Percentiles rank a stretch among this genome's conserved stretches.
These are phyloP conservation scores for Moringa oleifera DNA, from an alignment of 345 rosid species.

Conservation along the genomic window DNA sequence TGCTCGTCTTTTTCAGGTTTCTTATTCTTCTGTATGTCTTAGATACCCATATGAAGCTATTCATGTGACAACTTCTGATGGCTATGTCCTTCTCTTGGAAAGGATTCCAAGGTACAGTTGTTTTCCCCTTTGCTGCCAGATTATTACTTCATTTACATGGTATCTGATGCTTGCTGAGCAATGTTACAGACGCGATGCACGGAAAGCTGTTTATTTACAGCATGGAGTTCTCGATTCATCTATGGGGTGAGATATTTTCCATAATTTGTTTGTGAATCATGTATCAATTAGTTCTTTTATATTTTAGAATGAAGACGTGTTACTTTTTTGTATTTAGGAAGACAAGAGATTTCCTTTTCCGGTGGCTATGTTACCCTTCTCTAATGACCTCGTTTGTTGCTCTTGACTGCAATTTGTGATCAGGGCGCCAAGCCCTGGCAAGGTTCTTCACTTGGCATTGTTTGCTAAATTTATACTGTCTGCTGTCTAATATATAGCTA, in stretches of 20 bases:
- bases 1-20: slow-evolving; percentile 1
- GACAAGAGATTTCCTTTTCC: too few relatives aligned
- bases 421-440: too few relatives aligned
- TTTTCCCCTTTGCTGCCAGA: neutral
- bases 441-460: too few relatives aligned
- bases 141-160: neutral
- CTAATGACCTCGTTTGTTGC: too few relatives aligned
- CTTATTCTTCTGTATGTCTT: slow-evolving; percentile 18
- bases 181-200: slow-evolving; percentile 73
- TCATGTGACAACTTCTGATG: slow-evolving; percentile 82
- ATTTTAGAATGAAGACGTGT: too few relatives aligned
- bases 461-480: too few relatives aligned
- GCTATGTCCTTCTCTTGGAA: slow-evolving; percentile 91
- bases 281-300: too few relatives aligned
- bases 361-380: too few relatives aligned
- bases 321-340: too few relatives aligned
- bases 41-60: slow-evolving; percentile 97
- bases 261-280: too few relatives aligned
- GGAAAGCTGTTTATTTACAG: slow-evolving; percentile 84
- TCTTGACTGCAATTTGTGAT: too few relatives aligned
- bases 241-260: slow-evolving; percentile 66
- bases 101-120: slow-evolving; percentile 79
- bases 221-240: slow-evolving; percentile 95
- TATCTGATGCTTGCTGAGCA: slow-evolving; percentile 22
- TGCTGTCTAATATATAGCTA: too few relatives aligned